These are phyloP conservation scores for Phyllosticta paracitricarpa DNA, from an alignment of 2,329 filamentous ascomycete species.

Conservation along the genomic window DNA sequence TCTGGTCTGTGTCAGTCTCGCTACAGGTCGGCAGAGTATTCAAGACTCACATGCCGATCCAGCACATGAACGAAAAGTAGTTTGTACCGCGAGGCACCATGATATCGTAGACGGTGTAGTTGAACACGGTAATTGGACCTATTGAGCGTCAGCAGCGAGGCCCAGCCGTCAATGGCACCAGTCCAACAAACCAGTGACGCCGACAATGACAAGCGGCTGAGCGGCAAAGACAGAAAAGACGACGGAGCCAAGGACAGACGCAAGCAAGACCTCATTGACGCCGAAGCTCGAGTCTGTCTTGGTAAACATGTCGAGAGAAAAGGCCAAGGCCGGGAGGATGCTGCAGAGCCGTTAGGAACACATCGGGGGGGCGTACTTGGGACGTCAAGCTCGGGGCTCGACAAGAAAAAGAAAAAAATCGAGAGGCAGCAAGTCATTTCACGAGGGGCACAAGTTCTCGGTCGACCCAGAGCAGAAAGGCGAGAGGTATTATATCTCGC, in stretches of 20 bases:
- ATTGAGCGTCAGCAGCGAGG: conserved; percentile 11
- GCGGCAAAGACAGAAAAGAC: conserved; percentile 73
- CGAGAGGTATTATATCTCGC: not conserved
- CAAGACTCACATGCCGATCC: conserved; percentile 50
- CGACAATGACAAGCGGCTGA: conserved; percentile 82
- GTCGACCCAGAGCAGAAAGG: not conserved
- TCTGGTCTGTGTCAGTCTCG: conserved; percentile 28
- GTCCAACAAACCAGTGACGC: conserved; percentile 57
- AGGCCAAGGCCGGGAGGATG: conserved; percentile 77
- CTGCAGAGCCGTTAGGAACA: conserved; percentile 35
- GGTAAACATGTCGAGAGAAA: conserved; percentile 87
- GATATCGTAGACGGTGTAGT: conserved; percentile 89
- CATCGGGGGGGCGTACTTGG: not conserved
- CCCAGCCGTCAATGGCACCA: not conserved
- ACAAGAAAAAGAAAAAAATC: not conserved
- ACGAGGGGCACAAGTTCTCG: not conserved
- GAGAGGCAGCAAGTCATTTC: not conserved
- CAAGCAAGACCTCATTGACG: conserved; percentile 82
- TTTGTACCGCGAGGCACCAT: conserved; percentile 66
- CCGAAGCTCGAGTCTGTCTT: conserved; percentile 78
- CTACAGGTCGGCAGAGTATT: not conserved
- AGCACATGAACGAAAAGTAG: conserved; percentile 84
- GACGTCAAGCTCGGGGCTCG: not conserved
- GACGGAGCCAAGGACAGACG: conserved; percentile 71
- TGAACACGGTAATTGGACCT: conserved; percentile 88